Evolutionary conservation across 2,329 filamentous ascomycete species (phyloP), one percentile per base, ranked within the genome.

Genomic region (Blastomyces gilchristii): DNA sequence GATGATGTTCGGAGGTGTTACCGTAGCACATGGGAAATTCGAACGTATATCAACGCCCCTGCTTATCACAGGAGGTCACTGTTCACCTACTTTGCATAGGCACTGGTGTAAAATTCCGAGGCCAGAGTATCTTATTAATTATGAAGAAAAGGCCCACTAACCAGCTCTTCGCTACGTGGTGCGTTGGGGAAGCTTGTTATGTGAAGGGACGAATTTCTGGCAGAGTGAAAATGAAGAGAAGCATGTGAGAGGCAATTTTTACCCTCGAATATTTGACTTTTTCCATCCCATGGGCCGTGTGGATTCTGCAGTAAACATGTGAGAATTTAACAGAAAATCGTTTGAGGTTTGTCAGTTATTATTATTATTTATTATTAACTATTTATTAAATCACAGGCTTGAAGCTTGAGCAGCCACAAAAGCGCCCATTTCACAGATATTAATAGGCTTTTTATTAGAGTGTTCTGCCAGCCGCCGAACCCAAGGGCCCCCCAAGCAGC

Each of bases 221-320:
- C 18, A 47, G 45, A 25, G 25, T 49, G 9, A 37, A 25, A 58
- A n/a, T 41, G n/a, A 58, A 25, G n/a, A 58, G 18, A 18, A 49
- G 41, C 57, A 59, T 59, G 57, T 59, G 57, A 59, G 57, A 59
- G 8, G 25, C n/a, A 49, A 22, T n/a, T 31, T 47, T 28, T 25
- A 41, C 22, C 22, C 12, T 59, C 3, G 41, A 34, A 45, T 31
- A 28, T 11, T 45, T 58, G 39, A 31, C 56, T 58, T 56, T 52
- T 58, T 45, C 37, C 22, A 16, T 41, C 57, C 41, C 41, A 25
- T 59, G 57, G 57, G 28, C 57, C 41, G 16, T 34, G 2, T 12
- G 25, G 43, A 25, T 58, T 45, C 56, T 58, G 56, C 8, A 28
- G 5, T 11, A 59, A 49, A 59, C 43, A 59, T 59, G 57, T 47